Percentiles rank a stretch among this genome's conserved stretches.
These are phyloP conservation scores for Mortierella sp. DNA, from an alignment of 371 early-diverging fungal species.

Conservation along the genomic window DNA sequence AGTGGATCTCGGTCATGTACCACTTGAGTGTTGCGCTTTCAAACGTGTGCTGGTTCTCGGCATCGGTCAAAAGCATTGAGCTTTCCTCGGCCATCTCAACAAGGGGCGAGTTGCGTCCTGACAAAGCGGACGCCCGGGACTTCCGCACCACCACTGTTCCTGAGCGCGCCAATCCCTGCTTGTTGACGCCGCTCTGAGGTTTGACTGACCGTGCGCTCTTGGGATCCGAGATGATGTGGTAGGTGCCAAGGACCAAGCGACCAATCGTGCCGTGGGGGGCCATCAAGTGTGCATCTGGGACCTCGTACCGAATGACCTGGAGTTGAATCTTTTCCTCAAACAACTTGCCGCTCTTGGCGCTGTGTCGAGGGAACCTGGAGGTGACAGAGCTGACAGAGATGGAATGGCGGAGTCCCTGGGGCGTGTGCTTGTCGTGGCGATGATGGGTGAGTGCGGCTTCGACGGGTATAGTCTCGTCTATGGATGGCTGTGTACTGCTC, in stretches of 20 bases:
- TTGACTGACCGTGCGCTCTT: slow-evolving; percentile 46
- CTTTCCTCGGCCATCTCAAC: slow-evolving; percentile 34
- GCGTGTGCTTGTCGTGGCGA: slow-evolving; percentile 23
- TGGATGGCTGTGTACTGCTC: slow-evolving; percentile 11
- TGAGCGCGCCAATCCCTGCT: slow-evolving; percentile 31
- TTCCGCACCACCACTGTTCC: slow-evolving; percentile 51
- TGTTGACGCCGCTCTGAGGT: slow-evolving; percentile 27
- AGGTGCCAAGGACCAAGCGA: slow-evolving; percentile 46
- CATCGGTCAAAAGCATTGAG: slow-evolving; percentile 55
- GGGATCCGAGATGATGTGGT: slow-evolving; percentile 41
- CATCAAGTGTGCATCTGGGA: slow-evolving; percentile 42
- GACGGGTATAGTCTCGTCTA: slow-evolving; percentile 47
- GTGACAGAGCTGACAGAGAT: slow-evolving; percentile 51
- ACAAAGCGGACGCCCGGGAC: slow-evolving; percentile 17
- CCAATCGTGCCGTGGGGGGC: slow-evolving; percentile 46
- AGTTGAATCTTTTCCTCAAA: slow-evolving; percentile 57
- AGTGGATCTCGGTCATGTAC: slow-evolving; percentile 57
- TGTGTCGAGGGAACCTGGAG: slow-evolving; percentile 46
- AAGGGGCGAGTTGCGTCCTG: slow-evolving; percentile 8
- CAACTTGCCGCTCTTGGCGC: slow-evolving; percentile 42
- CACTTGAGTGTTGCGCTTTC: slow-evolving; percentile 47
- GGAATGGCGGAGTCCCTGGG: slow-evolving; percentile 39
- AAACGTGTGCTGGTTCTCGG: slow-evolving; percentile 55
- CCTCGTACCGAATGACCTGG: slow-evolving; percentile 55
- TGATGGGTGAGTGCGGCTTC: slow-evolving; percentile 35